Evolutionary conservation across 495 filamentous ascomycete genomes (phyloP).

Genomic region (Annulohypoxylon nitens): DNA sequence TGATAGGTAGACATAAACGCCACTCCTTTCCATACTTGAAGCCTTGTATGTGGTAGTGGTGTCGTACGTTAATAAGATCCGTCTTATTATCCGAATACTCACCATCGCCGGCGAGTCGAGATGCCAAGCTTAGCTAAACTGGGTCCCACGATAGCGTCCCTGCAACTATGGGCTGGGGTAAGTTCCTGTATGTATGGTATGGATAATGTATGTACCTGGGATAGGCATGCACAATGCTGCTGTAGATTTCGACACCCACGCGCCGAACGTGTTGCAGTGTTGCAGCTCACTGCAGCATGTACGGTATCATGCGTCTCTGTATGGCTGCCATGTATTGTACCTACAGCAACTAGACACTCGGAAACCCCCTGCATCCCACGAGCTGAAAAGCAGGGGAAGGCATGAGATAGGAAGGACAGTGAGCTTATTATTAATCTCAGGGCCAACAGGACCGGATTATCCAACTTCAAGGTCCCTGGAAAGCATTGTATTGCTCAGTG

Average conservation of each 20-base stretch:
- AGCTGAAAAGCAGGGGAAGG: constrained; percentile 40
- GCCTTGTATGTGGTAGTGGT: not conserved
- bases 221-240: constrained; percentile 8
- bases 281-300: constrained; percentile 25
- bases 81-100: constrained; percentile 12
- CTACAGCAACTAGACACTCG: constrained; percentile 18
- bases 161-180: constrained; percentile 22
- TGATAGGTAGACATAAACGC: not conserved
- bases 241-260: constrained; percentile 25
- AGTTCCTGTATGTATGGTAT: constrained; percentile 13
- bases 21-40: not conserved
- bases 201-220: not conserved
- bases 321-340: constrained; percentile 25
- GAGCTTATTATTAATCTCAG: constrained; percentile 27
- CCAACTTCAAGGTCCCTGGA: constrained; percentile 15
- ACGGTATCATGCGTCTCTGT: constrained; percentile 13
- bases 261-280: constrained; percentile 10
- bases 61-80: constrained; percentile 13
- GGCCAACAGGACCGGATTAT: constrained; percentile 27
- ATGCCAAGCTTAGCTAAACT: constrained; percentile 33
- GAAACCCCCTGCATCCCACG: constrained; percentile 29
- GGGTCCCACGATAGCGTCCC: constrained; percentile 18
- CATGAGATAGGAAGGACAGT: constrained; percentile 36
- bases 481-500: too few species aligned
- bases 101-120: constrained; percentile 26